Evolutionary conservation across 441 rosid species (phyloP), one percentile per base, ranked within the genome.

Genomic region (Adansonia grandidieri): DNA sequence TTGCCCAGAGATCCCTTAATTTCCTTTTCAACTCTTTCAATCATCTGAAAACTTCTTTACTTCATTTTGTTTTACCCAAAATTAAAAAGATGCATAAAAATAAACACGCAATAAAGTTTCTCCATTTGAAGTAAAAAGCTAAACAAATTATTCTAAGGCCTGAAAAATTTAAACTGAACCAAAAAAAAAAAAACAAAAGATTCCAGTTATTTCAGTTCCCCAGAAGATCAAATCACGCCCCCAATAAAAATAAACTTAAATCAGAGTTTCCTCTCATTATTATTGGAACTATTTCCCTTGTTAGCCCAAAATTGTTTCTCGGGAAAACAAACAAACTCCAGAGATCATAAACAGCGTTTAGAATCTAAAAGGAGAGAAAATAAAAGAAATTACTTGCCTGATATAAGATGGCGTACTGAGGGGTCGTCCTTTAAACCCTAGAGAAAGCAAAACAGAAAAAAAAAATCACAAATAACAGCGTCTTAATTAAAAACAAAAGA

Each of bases 351-450:
- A 51, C 2, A 47, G 32, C 50, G 6, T 2, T 8, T 13, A 50
- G 24, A 68, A 42, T 2, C 9, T 44, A 44, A 44, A 44, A 44
- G 9, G 47, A 44, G 9, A 24, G 17, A 2, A 56, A 13, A 77
- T 44, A 28, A 69, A 8, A 70, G 51, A 22, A 65, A 4, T 6
- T 0, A 48, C 40, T 80, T 81, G 84, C 88, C 89, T 78, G 78
- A 60, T 67, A 83, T 60, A 47, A 28, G 71, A 63, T 60, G 22
- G 6, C 10, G 19, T 37, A 5, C 32, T 20, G 53, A 44, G 9
- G 57, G 15, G 20, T 20, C 50, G 73, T 24, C 64, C 65, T 45
- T 47, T 53, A 56, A 88, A 86, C 91, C 91, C 88, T 84, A 89
- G 81, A 32, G 65, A 58, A 32, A 61, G 68, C 8, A 7, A 44